Base-by-base conservation (phyloP, 148 eudicot species). In the Chenopodium suecicum region DNA sequence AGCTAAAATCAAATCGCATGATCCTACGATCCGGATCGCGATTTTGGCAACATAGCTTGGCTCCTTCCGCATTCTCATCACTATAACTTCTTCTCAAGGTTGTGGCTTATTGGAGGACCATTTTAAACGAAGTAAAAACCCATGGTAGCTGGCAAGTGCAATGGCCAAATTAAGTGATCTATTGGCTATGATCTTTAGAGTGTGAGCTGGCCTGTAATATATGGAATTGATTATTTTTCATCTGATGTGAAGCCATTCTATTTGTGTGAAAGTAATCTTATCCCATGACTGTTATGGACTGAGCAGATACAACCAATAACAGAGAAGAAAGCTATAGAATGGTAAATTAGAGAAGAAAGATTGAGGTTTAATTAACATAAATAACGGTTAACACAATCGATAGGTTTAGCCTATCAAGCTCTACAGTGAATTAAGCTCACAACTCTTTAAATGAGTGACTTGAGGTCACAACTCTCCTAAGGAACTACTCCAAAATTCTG, bases 211-310 rank as follows among this genome's bases (percentile, higher is more conserved):
- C 37, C 20, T 60, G 67, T 20, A 22, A 34, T 70, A 17, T 71
- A 16, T 32, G 82, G 37, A 54, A 20, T 23, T 6, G 4, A 37
- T n/a, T 9, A 1, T n/a, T 23, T 70, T 16, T 50, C 37, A 20
- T 63, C 37, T n/a, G 80, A 34, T 29, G 31, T 77, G 73, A 46
- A 66, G 22, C 60, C 72, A 27, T 44, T 23, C 63, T 78, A n/a
- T 44, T 46, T 20, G 4, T 50, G 64, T 65, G 12, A n/a, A 14
- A 47, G 29, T 56, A 65, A 7, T 11, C 60, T 65, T 19, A 27
- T 78, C 60, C 23, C 9, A 31, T 31, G 32, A 31, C 32, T 31
- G 32, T 31, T 31, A 31, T 31, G 32, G 32, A 31, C 32, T 31
- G 32, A 31, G 32, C 32, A 31, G 32, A 31, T 31, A 31, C 32